These are phyloP conservation scores for Coemansia sp. DNA, from an alignment of 192 early-diverging fungal genomes.

Conservation along the genomic window DNA sequence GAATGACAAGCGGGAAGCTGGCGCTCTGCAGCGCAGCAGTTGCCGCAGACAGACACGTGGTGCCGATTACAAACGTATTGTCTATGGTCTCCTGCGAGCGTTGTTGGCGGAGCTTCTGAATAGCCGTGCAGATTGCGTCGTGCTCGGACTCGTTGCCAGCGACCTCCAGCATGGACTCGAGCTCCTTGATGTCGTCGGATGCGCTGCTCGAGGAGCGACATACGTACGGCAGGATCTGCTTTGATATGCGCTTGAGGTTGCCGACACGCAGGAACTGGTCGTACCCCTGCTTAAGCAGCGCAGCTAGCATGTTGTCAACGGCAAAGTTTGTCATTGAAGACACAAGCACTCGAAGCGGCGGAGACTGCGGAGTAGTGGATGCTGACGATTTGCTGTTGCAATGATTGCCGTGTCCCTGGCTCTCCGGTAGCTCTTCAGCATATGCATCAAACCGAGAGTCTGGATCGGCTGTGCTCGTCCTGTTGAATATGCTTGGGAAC, in stretches of 20 bases:
- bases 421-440: not conserved
- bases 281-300: conserved; percentile 63
- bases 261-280: conserved; percentile 70
- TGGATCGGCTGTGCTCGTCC: not conserved
- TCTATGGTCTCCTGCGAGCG: conserved; percentile 26
- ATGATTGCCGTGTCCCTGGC: not conserved
- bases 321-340: conserved; percentile 79
- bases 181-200: conserved; percentile 70
- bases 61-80: conserved; percentile 61
- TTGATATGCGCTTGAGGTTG: conserved; percentile 68
- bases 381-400: not conserved
- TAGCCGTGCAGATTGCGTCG: conserved; percentile 31
- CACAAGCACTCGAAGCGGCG: conserved; percentile 60
- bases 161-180: conserved; percentile 69
- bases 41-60: conserved; percentile 77
- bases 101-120: conserved; percentile 54
- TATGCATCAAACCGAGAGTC: conserved; percentile 4
- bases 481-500: conserved; percentile 31
- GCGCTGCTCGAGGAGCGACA: conserved; percentile 36
- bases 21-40: conserved; percentile 67
- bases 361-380: not conserved
- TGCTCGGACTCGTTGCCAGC: conserved; percentile 56
- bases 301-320: conserved; percentile 70
- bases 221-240: conserved; percentile 66
- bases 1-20: conserved; percentile 67